Evolutionary conservation across 2,329 filamentous ascomycete genomes (phyloP).

Genomic region (Elsinoe perseae): DNA sequence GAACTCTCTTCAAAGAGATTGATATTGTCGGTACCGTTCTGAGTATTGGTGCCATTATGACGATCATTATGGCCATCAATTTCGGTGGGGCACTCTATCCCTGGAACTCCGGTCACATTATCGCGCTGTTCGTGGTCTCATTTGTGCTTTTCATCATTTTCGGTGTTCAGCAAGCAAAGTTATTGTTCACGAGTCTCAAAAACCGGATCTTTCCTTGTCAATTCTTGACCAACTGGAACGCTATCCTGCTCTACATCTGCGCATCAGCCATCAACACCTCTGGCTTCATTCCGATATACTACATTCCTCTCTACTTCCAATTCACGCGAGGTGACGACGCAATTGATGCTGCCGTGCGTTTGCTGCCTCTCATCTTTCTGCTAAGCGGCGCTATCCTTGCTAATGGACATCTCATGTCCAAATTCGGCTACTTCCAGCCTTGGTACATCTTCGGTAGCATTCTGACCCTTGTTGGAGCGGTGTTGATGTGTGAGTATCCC

Average conservation of each 20-base stretch:
- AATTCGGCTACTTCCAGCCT: conserved; percentile 34
- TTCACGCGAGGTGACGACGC: conserved; percentile 41
- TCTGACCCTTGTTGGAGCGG: conserved; percentile 31
- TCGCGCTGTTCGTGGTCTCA: conserved; percentile 44
- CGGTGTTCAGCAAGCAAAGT: conserved; percentile 43
- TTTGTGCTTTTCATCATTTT: conserved; percentile 40
- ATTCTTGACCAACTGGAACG: conserved; percentile 34
- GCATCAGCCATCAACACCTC: conserved; percentile 32
- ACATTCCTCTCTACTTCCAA: conserved; percentile 49
- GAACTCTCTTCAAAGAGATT: conserved; percentile 26
- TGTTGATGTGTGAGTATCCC: conserved; percentile 28
- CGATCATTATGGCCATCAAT: conserved; percentile 42
- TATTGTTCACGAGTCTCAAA: conserved; percentile 39
- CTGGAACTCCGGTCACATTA: conserved; percentile 41
- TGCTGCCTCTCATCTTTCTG: conserved; percentile 38
- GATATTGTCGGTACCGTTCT: conserved; percentile 43
- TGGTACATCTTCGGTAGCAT: conserved; percentile 35
- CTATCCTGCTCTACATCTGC: conserved; percentile 39
- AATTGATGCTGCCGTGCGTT: conserved; percentile 34
- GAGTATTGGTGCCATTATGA: conserved; percentile 35
- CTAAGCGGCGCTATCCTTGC: conserved; percentile 31
- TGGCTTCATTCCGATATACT: conserved; percentile 37
- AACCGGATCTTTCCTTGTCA: conserved; percentile 44
- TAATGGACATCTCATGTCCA: conserved; percentile 35
- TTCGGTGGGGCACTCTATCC: conserved; percentile 45